phyloP scores from a whole-genome alignment of 306 rosid species.

The Gleditsia sinensis region DNA sequence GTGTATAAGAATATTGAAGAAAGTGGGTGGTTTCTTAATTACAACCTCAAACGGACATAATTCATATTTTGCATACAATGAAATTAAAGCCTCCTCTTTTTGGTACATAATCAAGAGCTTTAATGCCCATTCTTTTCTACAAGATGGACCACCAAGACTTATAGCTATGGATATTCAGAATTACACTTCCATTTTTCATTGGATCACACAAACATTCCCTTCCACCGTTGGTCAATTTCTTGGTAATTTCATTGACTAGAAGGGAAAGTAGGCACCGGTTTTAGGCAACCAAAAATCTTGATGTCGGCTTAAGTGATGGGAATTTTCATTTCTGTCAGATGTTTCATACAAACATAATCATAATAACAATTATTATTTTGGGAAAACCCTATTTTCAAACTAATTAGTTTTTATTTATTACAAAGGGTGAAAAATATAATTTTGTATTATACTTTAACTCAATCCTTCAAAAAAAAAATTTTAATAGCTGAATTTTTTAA shows the following conservation, averaged over 20 bases:
- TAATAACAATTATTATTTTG: slow-evolving; percentile 42
- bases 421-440: neutral
- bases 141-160: slow-evolving; percentile 50
- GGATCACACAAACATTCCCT: slow-evolving; percentile 48
- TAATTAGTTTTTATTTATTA: neutral
- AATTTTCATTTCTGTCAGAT: slow-evolving; percentile 40
- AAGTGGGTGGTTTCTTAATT: slow-evolving; percentile 3
- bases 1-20: neutral
- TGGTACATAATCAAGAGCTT: slow-evolving; percentile 44
- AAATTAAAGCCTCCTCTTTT: slow-evolving; percentile 33
- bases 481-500: too few relatives aligned
- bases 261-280: slow-evolving; percentile 42
- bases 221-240: slow-evolving; percentile 45
- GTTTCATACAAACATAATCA: slow-evolving; percentile 45
- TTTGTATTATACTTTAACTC: too few relatives aligned
- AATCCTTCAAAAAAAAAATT: too few relatives aligned
- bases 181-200: slow-evolving; percentile 47
- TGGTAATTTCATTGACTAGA: slow-evolving; percentile 43
- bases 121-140: slow-evolving; percentile 36
- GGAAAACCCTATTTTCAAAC: too few relatives aligned
- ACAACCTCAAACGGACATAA: slow-evolving; percentile 23
- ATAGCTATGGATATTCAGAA: slow-evolving; percentile 40
- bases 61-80: slow-evolving; percentile 19
- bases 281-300: slow-evolving; percentile 50
- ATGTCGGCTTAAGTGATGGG: slow-evolving; percentile 49